A percentile compares a stretch with the other conserved stretches of the same genome.
Conservation (phyloP, 352 stramenopile genomes). For the Blastocystis sp. region DNA sequence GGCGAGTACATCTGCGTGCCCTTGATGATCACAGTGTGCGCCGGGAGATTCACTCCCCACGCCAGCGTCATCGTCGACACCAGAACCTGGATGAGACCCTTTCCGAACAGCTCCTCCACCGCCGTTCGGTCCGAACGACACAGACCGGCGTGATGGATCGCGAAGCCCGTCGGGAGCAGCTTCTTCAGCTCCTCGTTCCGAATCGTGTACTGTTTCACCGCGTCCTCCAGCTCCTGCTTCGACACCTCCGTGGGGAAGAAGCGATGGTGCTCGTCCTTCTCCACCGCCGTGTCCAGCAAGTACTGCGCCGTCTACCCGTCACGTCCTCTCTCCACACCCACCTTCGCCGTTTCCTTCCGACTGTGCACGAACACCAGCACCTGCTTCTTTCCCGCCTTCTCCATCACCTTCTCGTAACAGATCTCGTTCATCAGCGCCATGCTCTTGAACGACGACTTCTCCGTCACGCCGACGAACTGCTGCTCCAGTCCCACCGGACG, state of each 20-base stretch:
- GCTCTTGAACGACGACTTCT: slow-evolving; percentile 95
- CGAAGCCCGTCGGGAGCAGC: slow-evolving; percentile 91
- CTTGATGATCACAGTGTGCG: slow-evolving; percentile 99
- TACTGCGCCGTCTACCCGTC: slow-evolving; percentile 89
- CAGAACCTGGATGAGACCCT: slow-evolving; percentile 87
- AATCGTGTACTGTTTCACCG: slow-evolving; percentile 63
- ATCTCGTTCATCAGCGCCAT: slow-evolving; percentile 99
- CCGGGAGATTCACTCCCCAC: slow-evolving; percentile 98
- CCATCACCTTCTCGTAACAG: slow-evolving; percentile 90
- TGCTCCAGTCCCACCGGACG: slow-evolving; percentile 92
- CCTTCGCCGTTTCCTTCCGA: slow-evolving; percentile 80
- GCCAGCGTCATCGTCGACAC: slow-evolving; percentile 94
- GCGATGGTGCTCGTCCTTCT: slow-evolving; percentile 54
- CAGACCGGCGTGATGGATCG: slow-evolving; percentile 97
- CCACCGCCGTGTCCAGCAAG: slow-evolving; percentile 66
- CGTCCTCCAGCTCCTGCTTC: slow-evolving; percentile 76
- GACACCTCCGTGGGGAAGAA: slow-evolving; percentile 76
- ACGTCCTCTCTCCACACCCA: slow-evolving; percentile 83
- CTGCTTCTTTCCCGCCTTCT: slow-evolving; percentile 87
- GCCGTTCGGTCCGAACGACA: slow-evolving; percentile 85
- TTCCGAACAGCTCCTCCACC: slow-evolving; percentile 94
- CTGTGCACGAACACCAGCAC: slow-evolving; percentile 98
- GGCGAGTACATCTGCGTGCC: slow-evolving; percentile 99
- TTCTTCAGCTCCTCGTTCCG: slow-evolving; percentile 95
- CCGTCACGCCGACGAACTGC: slow-evolving; percentile 97